Evolutionary conservation across 139 green algal species (phyloP), one percentile per base, ranked within the genome.

Genomic region (Pleodorina starrii): DNA sequence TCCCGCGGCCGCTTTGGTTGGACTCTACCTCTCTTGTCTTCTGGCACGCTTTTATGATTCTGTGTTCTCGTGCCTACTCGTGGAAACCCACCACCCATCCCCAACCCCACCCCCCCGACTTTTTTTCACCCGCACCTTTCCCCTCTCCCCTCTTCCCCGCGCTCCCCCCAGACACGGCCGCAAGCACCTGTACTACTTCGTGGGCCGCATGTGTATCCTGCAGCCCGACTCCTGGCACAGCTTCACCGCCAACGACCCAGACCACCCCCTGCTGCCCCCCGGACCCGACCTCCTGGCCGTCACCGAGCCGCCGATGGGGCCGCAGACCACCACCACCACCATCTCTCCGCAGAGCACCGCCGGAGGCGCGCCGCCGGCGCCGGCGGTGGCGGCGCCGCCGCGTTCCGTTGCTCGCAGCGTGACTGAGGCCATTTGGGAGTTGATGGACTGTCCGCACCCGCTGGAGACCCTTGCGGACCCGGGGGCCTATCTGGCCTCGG

Each of bases 401-500:
- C 42, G 46, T 5, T 0, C 79, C 59, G 72, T n/a, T 0, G 66
- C 83, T 1, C 46, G 83, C 83, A 68, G 16, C 48, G 83, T 94
- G 36, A 66, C 84, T 29, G 94, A 98, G 59, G 97, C 95, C 38
- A 71, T 97, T 25, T 91, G 94, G 74, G 93, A 91, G 48, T 80
- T 98, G 60, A 96, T 99, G 92, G 98, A 99, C 93, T 93, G 69
- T 16, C 98, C 98, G 0, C 98, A 99, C 90, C 98, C 98, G 19
- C 93, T 99, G 51, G 96, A 99, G 68, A 99, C 96, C 10, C 95
- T 99, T 36, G 91, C 92, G 0, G 96, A 99, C 78, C 92, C 95
- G 1, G 89, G 89, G 0, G 95, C 98, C 11, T 99, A 99, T 73
- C 95, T 97, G 73, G 46, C 85, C 21, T 74, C 85, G 0, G 98